Evolutionary conservation across 2,329 filamentous ascomycete genomes (phyloP), one percentile per base, ranked within the genome.

Genomic region (Aureobasidium lini): DNA sequence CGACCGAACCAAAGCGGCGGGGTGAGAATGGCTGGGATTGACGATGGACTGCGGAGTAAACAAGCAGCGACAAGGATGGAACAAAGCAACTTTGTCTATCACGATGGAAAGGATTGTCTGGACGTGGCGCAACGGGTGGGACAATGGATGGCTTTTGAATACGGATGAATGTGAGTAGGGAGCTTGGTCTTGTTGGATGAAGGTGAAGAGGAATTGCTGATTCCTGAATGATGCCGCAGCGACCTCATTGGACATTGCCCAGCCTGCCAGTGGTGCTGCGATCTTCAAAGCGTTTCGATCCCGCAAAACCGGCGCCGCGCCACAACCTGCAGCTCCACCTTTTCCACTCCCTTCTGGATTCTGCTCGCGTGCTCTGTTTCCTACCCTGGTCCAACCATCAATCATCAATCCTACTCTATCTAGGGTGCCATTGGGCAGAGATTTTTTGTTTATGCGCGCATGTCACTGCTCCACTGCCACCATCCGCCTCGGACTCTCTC

Each of bases 91-190:
- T 43, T n/a, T 58, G 42, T 37, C 44, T n/a, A 43, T 29, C 16
- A 47, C 48, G 50, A 13, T 16, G 31, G 57, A 43, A 36, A 23
- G 34, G 42, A 36, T 16, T 54, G 43, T 47, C 16, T 16, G 34
- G 29, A 40, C 34, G 31, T 29, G 52, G 40, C 52, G 52, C 40
- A 60, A 60, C 37, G 36, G 47, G 44, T 43, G 50, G 37, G 32
- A 40, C 36, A 43, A 60, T 60, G 31, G 59, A n/a, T 34, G 37
- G 36, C 18, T 13, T 53, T 48, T 44, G 15, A n/a, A 18, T 34
- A 49, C 31, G 59, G 43, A 57, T 54, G 40, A 56, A 49, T 54
- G 43, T 29, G 48, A 29, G 40, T 39, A 53, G 18, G 18, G 39
- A 52, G 56, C 43, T 49, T 32, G 44, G 36, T 42, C 49, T 6